Evolutionary conservation across 164 flowering plant genomes (phyloP), one percentile per base, ranked within the genome.

Genomic region (Kalanchoe fedtschenkoi): DNA sequence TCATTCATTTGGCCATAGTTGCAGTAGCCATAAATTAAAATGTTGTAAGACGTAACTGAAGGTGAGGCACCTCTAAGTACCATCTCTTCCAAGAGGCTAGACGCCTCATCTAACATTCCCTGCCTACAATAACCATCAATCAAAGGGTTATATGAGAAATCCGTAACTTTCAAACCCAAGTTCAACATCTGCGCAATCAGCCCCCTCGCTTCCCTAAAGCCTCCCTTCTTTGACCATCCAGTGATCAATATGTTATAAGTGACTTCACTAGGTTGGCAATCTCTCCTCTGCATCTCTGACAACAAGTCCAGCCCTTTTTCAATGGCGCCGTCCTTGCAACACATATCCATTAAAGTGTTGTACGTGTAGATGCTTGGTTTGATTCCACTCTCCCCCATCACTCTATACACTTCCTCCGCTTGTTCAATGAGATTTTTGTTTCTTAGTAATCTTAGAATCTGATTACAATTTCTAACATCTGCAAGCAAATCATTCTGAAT

Each of bases 391-490:
- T 70, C 66, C 9, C 37, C 68, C 92, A 86, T 88, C 61, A 44
- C 51, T 16, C 58, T 59, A 69, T 81, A 82, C 28, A 86, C 73
- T 35, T 86, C 79, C 60, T 64, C 72, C 0, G 75, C 88, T 71
- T 68, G 70, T 7, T 0, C 37, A 34, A 63, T 58, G 9, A 79
- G 71, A 38, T 66, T 22, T 11, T 65, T 67, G 71, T 86, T 78
- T 58, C 87, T 73, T 44, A 86, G 80, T 19, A 78, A 29, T 69
- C 75, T 72, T 29, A 88, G 80, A 53, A 88, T 66, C 60, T 82
- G 84, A 72, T 86, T 88, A 72, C 91, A 88, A 41, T 77, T 86
- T 64, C 62, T 77, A 70, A 86, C 85, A 71, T 84, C 76, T 0
- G 91, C 89, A 58, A 67, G 67, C 62, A 79, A 66, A 69, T 78